These are phyloP conservation scores for Cymbopogon citratus DNA, from an alignment of 176 grass and related monocot genomes.

Conservation along the genomic window DNA sequence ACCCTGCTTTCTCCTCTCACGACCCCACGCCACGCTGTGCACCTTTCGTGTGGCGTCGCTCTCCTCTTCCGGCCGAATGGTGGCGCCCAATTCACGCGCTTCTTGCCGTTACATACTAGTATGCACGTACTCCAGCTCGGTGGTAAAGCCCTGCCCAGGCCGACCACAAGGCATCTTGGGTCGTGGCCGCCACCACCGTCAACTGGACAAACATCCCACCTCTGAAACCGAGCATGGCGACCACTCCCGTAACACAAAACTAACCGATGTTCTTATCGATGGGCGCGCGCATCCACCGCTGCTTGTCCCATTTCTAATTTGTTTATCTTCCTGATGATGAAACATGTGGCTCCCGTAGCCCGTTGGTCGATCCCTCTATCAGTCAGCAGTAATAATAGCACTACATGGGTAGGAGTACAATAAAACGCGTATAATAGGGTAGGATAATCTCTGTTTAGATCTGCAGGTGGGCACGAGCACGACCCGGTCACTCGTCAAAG, in stretches of 20 bases:
- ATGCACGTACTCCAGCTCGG: neutral
- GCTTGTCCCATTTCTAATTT: neutral
- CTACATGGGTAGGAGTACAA: neutral
- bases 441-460: neutral
- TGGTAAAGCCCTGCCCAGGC: neutral
- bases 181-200: too few species aligned
- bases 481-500: neutral
- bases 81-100: neutral
- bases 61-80: neutral
- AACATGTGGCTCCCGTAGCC: neutral
- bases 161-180: constrained; percentile 25
- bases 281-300: neutral
- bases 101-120: neutral
- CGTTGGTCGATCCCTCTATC: neutral
- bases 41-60: neutral
- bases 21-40: neutral
- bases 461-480: neutral
- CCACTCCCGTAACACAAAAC: constrained; percentile 16
- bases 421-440: neutral
- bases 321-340: neutral
- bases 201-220: constrained; percentile 7
- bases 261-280: constrained; percentile 1
- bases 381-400: neutral
- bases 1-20: neutral
- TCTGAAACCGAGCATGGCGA: neutral